phyloP scores from a whole-genome alignment of 768 basidiomycete species.

The Termitomyces sp. region DNA sequence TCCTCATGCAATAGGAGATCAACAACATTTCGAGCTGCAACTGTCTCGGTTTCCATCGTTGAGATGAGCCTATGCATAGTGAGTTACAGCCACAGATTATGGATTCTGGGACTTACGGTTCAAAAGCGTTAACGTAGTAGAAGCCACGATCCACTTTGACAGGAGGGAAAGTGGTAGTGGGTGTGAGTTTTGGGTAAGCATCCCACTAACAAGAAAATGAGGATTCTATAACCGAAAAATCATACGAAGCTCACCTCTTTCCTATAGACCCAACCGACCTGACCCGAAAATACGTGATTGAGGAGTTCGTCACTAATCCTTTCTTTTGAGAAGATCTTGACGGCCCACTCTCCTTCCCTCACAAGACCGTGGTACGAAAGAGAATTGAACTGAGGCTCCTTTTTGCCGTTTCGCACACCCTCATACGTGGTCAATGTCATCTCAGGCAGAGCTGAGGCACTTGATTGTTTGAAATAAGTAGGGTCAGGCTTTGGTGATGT shows the following conservation, averaged over 20 bases:
- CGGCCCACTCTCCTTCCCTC: constrained; percentile 60
- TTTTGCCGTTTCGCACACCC: constrained; percentile 51
- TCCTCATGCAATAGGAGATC: constrained; percentile 75
- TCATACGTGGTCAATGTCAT: constrained; percentile 74
- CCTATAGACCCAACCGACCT: constrained; percentile 78
- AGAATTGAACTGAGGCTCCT: constrained; percentile 82
- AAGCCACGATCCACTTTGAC: constrained; percentile 75
- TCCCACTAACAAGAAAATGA: constrained; percentile 55
- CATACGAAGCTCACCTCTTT: constrained; percentile 57
- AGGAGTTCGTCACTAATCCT: constrained; percentile 71
- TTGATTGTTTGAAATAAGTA: constrained; percentile 63
- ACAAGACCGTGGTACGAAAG: constrained; percentile 74
- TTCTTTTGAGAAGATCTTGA: constrained; percentile 85
- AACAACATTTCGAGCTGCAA: constrained; percentile 80
- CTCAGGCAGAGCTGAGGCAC: constrained; percentile 46
- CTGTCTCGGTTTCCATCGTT: constrained; percentile 93
- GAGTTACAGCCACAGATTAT: neutral
- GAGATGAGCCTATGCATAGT: constrained; percentile 62
- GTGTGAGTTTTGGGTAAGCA: constrained; percentile 72
- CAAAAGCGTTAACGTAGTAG: constrained; percentile 91
- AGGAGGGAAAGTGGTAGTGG: constrained; percentile 69
- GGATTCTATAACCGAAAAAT: neutral
- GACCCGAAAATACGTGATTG: constrained; percentile 55
- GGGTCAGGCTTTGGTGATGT: constrained; percentile 59
- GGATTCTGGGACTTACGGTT: constrained; percentile 58